Base-by-base conservation (phyloP, 1,139 yeast genomes). In the Hansenula sp. region DNA sequence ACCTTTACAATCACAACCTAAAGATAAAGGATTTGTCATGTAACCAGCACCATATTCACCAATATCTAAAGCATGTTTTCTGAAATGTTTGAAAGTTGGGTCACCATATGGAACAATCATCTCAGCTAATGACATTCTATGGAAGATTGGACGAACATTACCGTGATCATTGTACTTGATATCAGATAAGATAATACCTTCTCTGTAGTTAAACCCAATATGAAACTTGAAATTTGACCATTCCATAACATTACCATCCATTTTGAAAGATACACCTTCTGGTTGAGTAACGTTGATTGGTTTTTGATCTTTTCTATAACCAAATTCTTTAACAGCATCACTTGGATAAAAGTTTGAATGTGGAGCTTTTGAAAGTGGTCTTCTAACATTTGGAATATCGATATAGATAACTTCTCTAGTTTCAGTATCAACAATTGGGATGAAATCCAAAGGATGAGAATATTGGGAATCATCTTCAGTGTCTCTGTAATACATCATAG, bases 1-100 rank as follows among this genome's bases (percentile, higher is more conserved):
- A 59, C 93, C 94, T 63, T 84, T 84, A 69, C 94, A 85, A 64
- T 85, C 94, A 63, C 94, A 85, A 31, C 93, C 93, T 46, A 85
- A 72, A 19, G 86, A 69, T 54, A 85, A 72, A 35, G 91, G 87
- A 66, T 85, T 85, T 42, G 94, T 81, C 80, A 85, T 81, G 70
- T 80, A 79, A 57, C 94, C 94, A 52, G 90, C 91, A 68, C 94
- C 94, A 62, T 84, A 84, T 66, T 85, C 94, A 61, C 94, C 94
- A 56, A 85, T 79, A 67, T 85, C 94, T 63, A 85, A 79, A 38
- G 94, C 94, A 57, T 85, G 94, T 64, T 85, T 85, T 70, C 94
- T 76, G 60, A 84, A 90, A 62, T 84, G 91, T 42, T 90, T 91
- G 67, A 76, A 81, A 52, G 79, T 84, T 45, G 94, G 94, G 49